Evolutionary conservation across 768 basidiomycete species (phyloP).

Genomic region (Cubamyces sp.): DNA sequence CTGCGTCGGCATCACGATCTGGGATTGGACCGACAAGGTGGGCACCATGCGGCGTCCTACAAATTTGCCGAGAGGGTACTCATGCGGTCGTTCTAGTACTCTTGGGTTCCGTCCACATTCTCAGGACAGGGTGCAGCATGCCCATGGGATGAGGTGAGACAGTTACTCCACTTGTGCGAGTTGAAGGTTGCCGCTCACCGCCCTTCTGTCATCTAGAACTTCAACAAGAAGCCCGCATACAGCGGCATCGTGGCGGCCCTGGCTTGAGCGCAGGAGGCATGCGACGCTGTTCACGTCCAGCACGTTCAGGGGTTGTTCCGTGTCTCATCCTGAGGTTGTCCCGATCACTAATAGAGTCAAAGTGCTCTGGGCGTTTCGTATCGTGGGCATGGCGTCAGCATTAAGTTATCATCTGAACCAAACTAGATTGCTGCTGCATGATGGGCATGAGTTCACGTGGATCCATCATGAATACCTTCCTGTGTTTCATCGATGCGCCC

Average conservation of each 20-base stretch:
- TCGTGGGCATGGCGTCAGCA: too few species aligned
- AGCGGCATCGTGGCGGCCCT: slow-evolving; percentile 34
- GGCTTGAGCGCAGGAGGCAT: not conserved
- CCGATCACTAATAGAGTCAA: too few species aligned
- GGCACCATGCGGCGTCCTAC: not conserved
- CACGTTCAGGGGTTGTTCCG: too few species aligned
- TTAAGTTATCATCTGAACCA: not conserved
- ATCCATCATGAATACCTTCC: not conserved
- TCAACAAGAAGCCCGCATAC: slow-evolving; percentile 35
- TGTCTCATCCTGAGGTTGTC: too few species aligned
- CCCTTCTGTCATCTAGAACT: slow-evolving; percentile 15
- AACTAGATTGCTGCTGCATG: not conserved
- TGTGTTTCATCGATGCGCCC: slow-evolving; percentile 7
- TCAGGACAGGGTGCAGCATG: slow-evolving; percentile 39
- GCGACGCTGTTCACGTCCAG: too few species aligned
- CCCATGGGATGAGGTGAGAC: slow-evolving; percentile 35
- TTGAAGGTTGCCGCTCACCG: not conserved
- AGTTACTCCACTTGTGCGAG: not conserved
- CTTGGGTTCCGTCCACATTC: slow-evolving; percentile 40
- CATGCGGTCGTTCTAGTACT: slow-evolving; percentile 28
- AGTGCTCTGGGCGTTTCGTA: too few species aligned
- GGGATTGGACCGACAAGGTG: slow-evolving; percentile 46
- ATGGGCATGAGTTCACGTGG: slow-evolving; percentile 3
- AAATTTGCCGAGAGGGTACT: not conserved
- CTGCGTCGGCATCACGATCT: slow-evolving; percentile 44